Evolutionary conservation across 306 rosid genomes (phyloP), one percentile per base, ranked within the genome.

Genomic region (Sicyos edulis): DNA sequence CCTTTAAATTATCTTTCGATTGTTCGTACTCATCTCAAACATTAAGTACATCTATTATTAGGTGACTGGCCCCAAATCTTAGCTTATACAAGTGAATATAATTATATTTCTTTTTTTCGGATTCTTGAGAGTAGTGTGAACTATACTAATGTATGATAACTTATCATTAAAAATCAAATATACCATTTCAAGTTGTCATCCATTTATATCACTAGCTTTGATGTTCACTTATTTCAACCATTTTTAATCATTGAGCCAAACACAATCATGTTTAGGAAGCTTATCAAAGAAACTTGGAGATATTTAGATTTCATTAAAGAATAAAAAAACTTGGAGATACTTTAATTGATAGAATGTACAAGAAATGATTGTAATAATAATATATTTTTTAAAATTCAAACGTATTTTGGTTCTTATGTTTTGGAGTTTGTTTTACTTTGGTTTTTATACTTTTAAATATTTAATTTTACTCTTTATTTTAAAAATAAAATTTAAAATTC

Each of bases 111-210:
- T 6, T 29, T 49, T 9, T 19, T 19, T 8, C 8, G 8, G 8
- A 37, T 37, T 37, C 8, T 54, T 54, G 6, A 10, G 11, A 54
- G 17, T 32, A 34, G 68, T 32, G 68, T 61, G 7, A 61, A 61
- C 7, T 2, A 61, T 32, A 61, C 49, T 3, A 8, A 15, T 32
- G 4, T 34, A 61, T 61, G 24, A 63, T 63, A 63, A 63, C 16
- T 37, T 63, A 63, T 63, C 8, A 63, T 63, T 63, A 10, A 40
- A n/a, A 63, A 40, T 37, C 15, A 37, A 40, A 37, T 63, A 63
- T 62, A 45, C 8, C 20, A 58, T 26, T 29, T 59, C 19, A 29
- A 26, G 66, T 59, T 62, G 34, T 0, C 24, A 32, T 62, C 12
- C 45, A 60, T 15, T 61, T 32, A 3, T 34, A 61, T 61, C 17